Conservation (phyloP, 495 filamentous ascomycete species). For the Diplogelasinospora grovesii region DNA sequence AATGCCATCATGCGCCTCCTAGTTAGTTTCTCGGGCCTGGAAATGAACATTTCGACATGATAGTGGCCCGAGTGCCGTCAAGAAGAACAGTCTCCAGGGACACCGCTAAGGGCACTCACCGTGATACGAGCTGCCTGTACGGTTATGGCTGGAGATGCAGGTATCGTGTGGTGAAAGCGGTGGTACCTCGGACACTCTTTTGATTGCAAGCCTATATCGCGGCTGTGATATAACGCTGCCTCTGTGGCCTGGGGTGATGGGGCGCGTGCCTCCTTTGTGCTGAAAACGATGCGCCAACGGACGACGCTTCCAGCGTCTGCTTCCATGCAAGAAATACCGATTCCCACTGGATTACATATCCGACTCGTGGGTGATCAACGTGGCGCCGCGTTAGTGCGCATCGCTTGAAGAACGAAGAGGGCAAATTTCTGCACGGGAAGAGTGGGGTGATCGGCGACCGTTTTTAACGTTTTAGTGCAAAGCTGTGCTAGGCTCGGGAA, state of each 20-base stretch:
- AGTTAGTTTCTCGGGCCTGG: too few species aligned
- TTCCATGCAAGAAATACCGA: slow-evolving; percentile 27
- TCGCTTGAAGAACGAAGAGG: slow-evolving; percentile 21
- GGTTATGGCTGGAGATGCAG: slow-evolving; percentile 10
- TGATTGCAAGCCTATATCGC: slow-evolving; percentile 30
- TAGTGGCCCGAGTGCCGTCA: too few species aligned
- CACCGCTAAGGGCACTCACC: too few species aligned
- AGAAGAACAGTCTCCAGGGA: too few species aligned
- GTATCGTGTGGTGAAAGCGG: slow-evolving; percentile 21
- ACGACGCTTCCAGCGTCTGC: slow-evolving; percentile 5
- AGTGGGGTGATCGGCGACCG: slow-evolving; percentile 24
- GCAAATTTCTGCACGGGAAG: slow-evolving; percentile 16
- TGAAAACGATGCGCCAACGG: slow-evolving; percentile 2
- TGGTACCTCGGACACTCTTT: slow-evolving; percentile 31
- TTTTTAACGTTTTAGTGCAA: slow-evolving; percentile 22
- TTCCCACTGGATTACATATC: slow-evolving; percentile 25
- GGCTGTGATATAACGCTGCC: slow-evolving; percentile 17
- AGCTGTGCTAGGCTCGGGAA: slow-evolving; percentile 21
- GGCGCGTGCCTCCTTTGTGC: slow-evolving; percentile 4
- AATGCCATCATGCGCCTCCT: too few species aligned
- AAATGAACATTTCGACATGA: too few species aligned
- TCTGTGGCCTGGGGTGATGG: slow-evolving; percentile 5
- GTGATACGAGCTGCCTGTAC: slow-evolving; percentile 1
- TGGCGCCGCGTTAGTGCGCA: slow-evolving; percentile 22
- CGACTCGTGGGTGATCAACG: slow-evolving; percentile 27